phyloP scores from a whole-genome alignment of 176 grass and related monocot species.

The Rhynchospora pubera region DNA sequence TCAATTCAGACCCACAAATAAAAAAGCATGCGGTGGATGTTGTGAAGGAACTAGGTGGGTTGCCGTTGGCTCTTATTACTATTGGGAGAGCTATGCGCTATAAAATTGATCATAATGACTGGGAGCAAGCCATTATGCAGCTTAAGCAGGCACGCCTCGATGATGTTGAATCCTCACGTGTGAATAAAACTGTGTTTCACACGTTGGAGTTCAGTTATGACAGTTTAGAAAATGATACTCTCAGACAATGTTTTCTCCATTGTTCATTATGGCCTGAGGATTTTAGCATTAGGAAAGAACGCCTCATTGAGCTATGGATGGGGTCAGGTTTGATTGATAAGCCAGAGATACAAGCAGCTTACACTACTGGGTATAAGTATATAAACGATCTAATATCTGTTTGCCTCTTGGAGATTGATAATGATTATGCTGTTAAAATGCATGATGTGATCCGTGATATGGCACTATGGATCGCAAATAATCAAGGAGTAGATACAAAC shows the following conservation, averaged over 20 bases:
- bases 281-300: slow-evolving; percentile 32
- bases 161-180: slow-evolving; percentile 1
- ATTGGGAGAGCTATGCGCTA: slow-evolving; percentile 44
- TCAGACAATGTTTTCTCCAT: slow-evolving; percentile 37
- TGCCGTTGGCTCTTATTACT: slow-evolving; percentile 49
- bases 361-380: not conserved
- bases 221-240: not conserved
- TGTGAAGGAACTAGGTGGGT: slow-evolving; percentile 25
- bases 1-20: slow-evolving; percentile 3
- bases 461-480: too few species aligned
- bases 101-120: slow-evolving; percentile 29
- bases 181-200: slow-evolving; percentile 3
- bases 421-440: too few species aligned
- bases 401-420: too few species aligned
- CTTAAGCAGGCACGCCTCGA: slow-evolving; percentile 23
- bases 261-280: slow-evolving; percentile 59
- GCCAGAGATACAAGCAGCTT: not conserved
- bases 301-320: slow-evolving; percentile 58
- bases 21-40: not conserved
- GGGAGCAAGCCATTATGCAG: slow-evolving; percentile 24
- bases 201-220: slow-evolving; percentile 40
- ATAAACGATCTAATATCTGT: too few species aligned
- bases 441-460: too few species aligned
- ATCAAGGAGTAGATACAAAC: too few species aligned
- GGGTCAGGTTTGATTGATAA: slow-evolving; percentile 37